Base-by-base conservation (phyloP, 768 basidiomycete genomes). In the Suillus occidentalis region DNA sequence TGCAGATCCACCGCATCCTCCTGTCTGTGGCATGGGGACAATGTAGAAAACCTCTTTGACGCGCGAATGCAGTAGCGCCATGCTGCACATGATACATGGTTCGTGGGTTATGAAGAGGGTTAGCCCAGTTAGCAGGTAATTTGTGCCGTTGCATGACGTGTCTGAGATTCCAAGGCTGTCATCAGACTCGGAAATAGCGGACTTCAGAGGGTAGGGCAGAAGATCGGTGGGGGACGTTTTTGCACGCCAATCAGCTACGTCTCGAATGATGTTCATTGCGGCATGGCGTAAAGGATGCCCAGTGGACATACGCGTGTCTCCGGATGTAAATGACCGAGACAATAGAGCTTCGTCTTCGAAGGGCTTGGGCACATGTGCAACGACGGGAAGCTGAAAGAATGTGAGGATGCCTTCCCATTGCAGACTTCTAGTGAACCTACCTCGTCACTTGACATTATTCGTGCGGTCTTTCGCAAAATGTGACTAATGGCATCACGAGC, bases 21-120 rank as follows among this genome's bases (percentile, higher is more conserved):
- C 97, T 0, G 94, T 95, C 61, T 82, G 78, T 0, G 82, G 77
- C 87, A 92, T 92, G 1, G 90, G 85, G 31, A 85, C 72, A 40
- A 98, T 73, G 72, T 89, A 88, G 72, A 93, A 84, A 7, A 99
- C 84, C 66, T 95, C 89, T 70, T 91, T 90, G 63, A 98, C 94
- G n/a, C 97, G 87, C 1, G 93, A 95, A 76, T 99, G 97, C 7
- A 97, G 79, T 25, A 99, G 79, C 2, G 95, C 94, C 97, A 99
- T 99, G 70, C 89, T 87, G 75, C 97, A 99, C 94, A 99, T 95
- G 63, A 99, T 85, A 70, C 97, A 99, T 0, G 97, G 97, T 70
- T 99, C 97, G 77, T 99, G 97, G 12, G 94, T 94, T 61, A 88
- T 86, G 80, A 99, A 99, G 31, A 98, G 81, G 1, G 89, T 87